Evolutionary conservation across 306 rosid genomes (phyloP), one percentile per base, ranked within the genome.

Genomic region (Arachis stenosperma): DNA sequence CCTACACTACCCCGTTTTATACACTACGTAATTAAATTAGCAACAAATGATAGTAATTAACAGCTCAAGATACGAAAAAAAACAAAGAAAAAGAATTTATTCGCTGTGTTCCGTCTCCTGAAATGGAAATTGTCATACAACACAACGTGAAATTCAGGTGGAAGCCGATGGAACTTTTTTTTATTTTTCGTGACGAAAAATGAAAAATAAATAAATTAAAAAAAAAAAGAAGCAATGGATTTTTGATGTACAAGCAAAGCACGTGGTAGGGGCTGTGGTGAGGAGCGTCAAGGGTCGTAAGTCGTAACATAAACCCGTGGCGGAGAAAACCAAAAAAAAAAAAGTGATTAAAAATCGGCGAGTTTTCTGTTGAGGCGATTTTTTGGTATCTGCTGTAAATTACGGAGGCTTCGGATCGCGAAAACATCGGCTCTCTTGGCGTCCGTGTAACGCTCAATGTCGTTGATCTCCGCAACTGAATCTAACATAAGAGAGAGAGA

Each of bases 311-410:
- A 51, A 51, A 13, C 56, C 56, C 56, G 56, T 51, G 56, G 27
- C 27, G 27, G 27, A 22, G 6, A 6, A 14, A 52, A 52, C 44
- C 8, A 14, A 52, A 52, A n/a, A n/a, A 2, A 52, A 14, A 14
- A 6, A 52, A 52, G 2, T 1, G 80, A 79, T 73, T 76, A 92
- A 69, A 88, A 95, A 73, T 90, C 92, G 82, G 97, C 97, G 73
- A 85, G 56, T 87, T 95, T 95, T 63, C 99, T 33, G 83, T 88
- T 85, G 10, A 70, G 48, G 52, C 85, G 92, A 61, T 83, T 80
- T 84, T 81, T 84, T n/a, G 62, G 80, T 53, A 78, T 80, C 75
- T 85, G 96, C 46, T 86, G 86, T 78, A 91, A 75, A 68, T 78
- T 86, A 13, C 88, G 84, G 42, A 87, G 78, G 76, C 86, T 84